phyloP scores from a whole-genome alignment of 305 asterid species.

The Fraxinus ornus region DNA sequence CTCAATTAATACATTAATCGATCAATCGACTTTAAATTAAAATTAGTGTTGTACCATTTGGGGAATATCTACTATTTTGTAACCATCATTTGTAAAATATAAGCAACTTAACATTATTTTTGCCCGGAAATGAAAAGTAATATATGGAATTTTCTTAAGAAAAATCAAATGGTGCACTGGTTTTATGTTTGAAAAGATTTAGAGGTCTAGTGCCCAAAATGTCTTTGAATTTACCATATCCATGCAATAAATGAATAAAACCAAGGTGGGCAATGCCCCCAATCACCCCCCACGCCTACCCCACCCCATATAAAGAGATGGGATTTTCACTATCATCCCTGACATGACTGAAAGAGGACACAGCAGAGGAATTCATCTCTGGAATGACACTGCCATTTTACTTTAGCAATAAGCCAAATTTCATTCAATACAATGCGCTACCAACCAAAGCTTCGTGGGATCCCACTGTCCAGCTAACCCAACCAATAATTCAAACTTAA shows the following conservation, averaged over 20 bases:
- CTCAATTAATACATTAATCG: background rate
- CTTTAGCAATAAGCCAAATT: slow-evolving; percentile 32
- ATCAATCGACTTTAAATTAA: background rate
- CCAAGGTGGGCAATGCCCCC: background rate
- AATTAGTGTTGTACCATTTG: background rate
- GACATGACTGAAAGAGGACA: slow-evolving; percentile 34
- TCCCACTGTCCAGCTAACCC: slow-evolving; percentile 29
- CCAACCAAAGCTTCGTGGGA: slow-evolving; percentile 32
- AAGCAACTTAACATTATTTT: background rate
- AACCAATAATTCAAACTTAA: slow-evolving; percentile 22
- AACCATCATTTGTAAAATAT: background rate
- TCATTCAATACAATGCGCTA: slow-evolving; percentile 35
- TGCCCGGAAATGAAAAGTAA: background rate
- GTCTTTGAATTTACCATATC: slow-evolving; percentile 1
- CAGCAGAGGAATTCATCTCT: background rate
- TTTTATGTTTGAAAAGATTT: background rate
- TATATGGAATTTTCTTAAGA: background rate
- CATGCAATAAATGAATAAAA: background rate
- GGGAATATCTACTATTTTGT: background rate
- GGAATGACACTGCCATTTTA: slow-evolving; percentile 23
- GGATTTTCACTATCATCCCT: slow-evolving; percentile 25
- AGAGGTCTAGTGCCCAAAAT: slow-evolving; percentile 15
- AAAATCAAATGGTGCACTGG: background rate
- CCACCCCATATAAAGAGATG: slow-evolving; percentile 7
- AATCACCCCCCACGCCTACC: too few species aligned